Base-by-base conservation (phyloP, 2,329 filamentous ascomycete species). In the Fusarium compactum region DNA sequence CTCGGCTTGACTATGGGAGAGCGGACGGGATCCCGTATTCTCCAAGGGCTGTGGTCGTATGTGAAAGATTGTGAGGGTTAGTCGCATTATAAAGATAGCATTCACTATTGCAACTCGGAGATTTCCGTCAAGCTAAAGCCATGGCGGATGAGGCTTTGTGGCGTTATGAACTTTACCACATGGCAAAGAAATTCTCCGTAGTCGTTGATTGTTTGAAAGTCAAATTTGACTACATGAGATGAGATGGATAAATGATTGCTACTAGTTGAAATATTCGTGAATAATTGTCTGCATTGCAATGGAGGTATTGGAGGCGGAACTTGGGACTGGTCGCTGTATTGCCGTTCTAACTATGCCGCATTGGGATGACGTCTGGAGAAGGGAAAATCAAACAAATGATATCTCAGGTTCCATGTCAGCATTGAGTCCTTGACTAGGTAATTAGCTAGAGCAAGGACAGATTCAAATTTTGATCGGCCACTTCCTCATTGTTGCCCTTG, bases 11-110 rank as follows among this genome's bases (percentile, higher is more conserved):
- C 62, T 25, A 46, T 57, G 44, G 50, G 62, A 64, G 62, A 64
- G 62, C 62, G n/a, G 62, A 65, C 62, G 62, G 54, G 63, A 66
- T 65, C 54, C 62, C 20, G 54, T 66, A 66, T 61, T 66, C 8
- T 66, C 63, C 44, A 16, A 60, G 30, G 30, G 54, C 62, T 66
- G 14, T 66, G 61, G 62, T 66, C 54, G 63, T 66, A 66, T 66
- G 62, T 65, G 62, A n/a, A 1, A 2, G 2, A 25, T 6, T 2
- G 7, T 2, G 2, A 7, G 25, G 12, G n/a, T n/a, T 10, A 43
- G 6, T 27, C 7, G 24, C 27, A 52, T 5, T 30, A 58, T 58
- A 14, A 43, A 22, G 16, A 2, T 6, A 2, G 4, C 6, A 10
- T 6, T 11, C 1, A 5, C 14, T 1, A 25, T 46, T n/a, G 2